Percentiles rank a stretch among this genome's conserved stretches.
These are phyloP conservation scores for Toxoplasma gondii DNA, from an alignment of 169 alveolate genomes.

Conservation along the genomic window DNA sequence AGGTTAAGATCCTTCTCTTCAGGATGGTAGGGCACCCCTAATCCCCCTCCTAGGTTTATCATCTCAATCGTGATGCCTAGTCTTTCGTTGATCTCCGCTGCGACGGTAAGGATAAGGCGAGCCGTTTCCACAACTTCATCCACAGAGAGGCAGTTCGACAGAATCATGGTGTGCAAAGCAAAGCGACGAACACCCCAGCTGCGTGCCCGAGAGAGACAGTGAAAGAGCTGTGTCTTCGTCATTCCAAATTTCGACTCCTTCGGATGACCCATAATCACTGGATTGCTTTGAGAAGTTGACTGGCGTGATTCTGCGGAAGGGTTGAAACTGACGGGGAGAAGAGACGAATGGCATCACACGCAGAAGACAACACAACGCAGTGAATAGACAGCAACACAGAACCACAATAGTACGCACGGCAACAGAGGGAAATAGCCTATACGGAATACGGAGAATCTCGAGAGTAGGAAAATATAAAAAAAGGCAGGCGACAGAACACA, in stretches of 20 bases:
- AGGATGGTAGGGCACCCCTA: slow-evolving; percentile 70
- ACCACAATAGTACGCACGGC: background rate
- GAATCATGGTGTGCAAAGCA: slow-evolving; percentile 73
- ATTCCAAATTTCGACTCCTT: slow-evolving; percentile 72
- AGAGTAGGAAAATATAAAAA: no score
- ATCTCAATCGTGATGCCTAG: slow-evolving; percentile 57
- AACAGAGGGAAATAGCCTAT: background rate
- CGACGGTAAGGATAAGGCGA: slow-evolving; percentile 63
- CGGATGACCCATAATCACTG: slow-evolving; percentile 66
- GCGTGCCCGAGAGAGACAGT: slow-evolving; percentile 24
- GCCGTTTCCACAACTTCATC: slow-evolving; percentile 71
- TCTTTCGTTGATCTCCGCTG: slow-evolving; percentile 31
- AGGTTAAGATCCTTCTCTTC: slow-evolving; percentile 33
- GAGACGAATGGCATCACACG: background rate
- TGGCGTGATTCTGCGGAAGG: slow-evolving; percentile 63
- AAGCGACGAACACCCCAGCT: slow-evolving; percentile 67
- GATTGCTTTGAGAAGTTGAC: slow-evolving; percentile 56
- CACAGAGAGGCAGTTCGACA: slow-evolving; percentile 61
- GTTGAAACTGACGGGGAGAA: background rate
- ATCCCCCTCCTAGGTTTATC: slow-evolving; percentile 70
- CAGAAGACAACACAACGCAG: background rate
- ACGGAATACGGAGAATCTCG: no score
- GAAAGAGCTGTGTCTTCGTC: slow-evolving; percentile 67
- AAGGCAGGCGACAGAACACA: no score
- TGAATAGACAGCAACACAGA: no score